Base-by-base conservation (phyloP, 345 rosid species). In the Dovyalis caffra region DNA sequence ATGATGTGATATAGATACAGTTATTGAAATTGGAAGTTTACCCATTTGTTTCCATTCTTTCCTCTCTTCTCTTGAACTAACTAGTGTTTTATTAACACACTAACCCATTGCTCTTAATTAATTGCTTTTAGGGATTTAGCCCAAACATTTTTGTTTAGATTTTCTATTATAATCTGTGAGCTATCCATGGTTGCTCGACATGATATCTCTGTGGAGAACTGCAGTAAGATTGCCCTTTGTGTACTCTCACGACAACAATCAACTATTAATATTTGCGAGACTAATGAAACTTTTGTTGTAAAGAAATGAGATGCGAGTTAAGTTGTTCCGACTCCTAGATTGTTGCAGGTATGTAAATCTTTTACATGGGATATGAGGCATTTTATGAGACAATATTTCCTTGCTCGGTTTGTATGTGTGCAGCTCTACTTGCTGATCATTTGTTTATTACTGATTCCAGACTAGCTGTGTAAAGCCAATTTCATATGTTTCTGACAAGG, bases 1-100 rank as follows among this genome's bases (percentile, higher is more conserved):
- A 66, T 62, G 57, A 53, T 77, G 72, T 66, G 74, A 79, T 73
- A 77, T 69, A 79, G 77, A 73, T 74, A 77, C 45, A 34, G 69
- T 60, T 64, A 56, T 79, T 81, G 64, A 70, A 73, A 70, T 68
- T 77, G 58, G 21, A 67, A 69, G 71, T 69, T 71, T 64, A 64
- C 57, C 20, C 16, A 53, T 72, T 69, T 68, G 53, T 56, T 72
- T 77, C 8, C 25, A 43, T 38, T 37, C 34, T 23, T 62, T 45
- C 69, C 31, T 68, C 37, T 29, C 35, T 38, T 9, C 45, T 3
- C 21, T 25, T 28, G 8, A 62, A 16, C 66, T 31, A 15, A 4
- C 11, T 15, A 5, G 35, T 34, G 58, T 29, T 32, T n/a, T 45
- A 43, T 66, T 8, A 16, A 58, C 32, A 25, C 28, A 37, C 68